Conservation (phyloP, 352 stramenopile species). For the Globisporangium carolinianum region DNA sequence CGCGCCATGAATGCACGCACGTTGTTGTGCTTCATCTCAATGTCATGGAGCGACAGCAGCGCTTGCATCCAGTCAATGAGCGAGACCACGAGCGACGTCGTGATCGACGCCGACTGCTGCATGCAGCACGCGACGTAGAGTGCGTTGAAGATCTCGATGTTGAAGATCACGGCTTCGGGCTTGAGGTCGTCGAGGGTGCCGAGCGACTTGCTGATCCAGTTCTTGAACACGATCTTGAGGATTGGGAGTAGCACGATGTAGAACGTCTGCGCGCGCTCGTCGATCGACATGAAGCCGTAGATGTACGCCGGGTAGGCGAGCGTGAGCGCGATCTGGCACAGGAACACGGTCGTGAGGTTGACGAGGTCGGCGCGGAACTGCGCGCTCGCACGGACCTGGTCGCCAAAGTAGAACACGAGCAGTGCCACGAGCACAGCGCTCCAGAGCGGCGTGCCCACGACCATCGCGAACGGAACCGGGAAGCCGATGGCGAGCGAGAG, state of each 20-base stretch:
- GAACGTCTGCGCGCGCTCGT: slow-evolving; percentile 12
- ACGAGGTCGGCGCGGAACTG: slow-evolving; percentile 14
- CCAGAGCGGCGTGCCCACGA: slow-evolving; percentile 18
- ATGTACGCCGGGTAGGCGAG: slow-evolving; percentile 44
- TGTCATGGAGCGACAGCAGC: slow-evolving; percentile 1
- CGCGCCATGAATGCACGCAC: not conserved
- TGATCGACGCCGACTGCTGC: slow-evolving; percentile 15
- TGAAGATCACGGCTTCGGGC: slow-evolving; percentile 20
- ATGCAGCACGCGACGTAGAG: slow-evolving; percentile 19
- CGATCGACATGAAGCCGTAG: slow-evolving; percentile 21
- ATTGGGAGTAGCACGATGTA: slow-evolving; percentile 30
- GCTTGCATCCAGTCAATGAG: slow-evolving; percentile 5
- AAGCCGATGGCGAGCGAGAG: slow-evolving; percentile 28
- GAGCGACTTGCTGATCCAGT: slow-evolving; percentile 20
- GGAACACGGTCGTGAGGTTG: slow-evolving; percentile 24
- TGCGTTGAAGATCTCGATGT: slow-evolving; percentile 23
- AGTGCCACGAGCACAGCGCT: slow-evolving; percentile 14
- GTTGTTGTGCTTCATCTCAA: not conserved
- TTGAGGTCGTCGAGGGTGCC: slow-evolving; percentile 15
- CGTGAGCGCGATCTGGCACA: slow-evolving; percentile 26
- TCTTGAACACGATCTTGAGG: slow-evolving; percentile 38
- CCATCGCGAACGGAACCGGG: slow-evolving; percentile 30
- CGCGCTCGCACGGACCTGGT: slow-evolving; percentile 13
- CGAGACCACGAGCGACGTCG: slow-evolving; percentile 12
- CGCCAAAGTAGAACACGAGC: slow-evolving; percentile 19